Conservation (phyloP, 2,329 filamentous ascomycete species). For the Emmonsiellopsis sp. region DNA sequence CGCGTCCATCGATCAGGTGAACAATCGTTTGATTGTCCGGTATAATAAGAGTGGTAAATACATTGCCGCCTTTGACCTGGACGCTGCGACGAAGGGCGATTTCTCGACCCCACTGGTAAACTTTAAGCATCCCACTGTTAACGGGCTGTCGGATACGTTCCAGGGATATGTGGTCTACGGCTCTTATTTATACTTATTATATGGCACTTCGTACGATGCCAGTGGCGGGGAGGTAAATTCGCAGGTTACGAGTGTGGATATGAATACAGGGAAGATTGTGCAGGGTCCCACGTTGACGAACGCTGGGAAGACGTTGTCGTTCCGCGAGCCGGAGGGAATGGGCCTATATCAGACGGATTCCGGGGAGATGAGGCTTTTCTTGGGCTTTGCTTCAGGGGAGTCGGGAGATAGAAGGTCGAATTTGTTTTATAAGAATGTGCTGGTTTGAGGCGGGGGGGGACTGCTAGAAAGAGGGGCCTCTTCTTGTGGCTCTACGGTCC, state of each 20-base stretch:
- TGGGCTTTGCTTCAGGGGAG: conserved; percentile 16
- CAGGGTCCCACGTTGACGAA: conserved; percentile 14
- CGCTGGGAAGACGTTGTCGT: conserved; percentile 13
- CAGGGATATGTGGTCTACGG: conserved; percentile 14
- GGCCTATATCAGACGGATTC: conserved; percentile 14
- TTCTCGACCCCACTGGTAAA: conserved; percentile 12
- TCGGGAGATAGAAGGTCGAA: conserved; percentile 12
- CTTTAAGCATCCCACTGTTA: conserved; percentile 9
- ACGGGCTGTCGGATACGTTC: conserved; percentile 7
- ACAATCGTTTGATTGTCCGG: conserved; percentile 13
- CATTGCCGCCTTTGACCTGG: conserved; percentile 13
- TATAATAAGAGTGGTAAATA: conserved; percentile 10
- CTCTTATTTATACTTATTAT: conserved; percentile 13
- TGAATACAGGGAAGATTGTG: conserved; percentile 14
- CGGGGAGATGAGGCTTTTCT: conserved; percentile 14
- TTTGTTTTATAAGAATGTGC: conserved; percentile 15
- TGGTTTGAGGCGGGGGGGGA: conserved; percentile 3
- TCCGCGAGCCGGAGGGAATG: conserved; percentile 16
- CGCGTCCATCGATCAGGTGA: conserved; percentile 13
- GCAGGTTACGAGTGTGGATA: conserved; percentile 11
- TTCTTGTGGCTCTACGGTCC: neutral
- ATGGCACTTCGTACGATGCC: conserved; percentile 11
- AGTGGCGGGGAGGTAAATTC: conserved; percentile 11
- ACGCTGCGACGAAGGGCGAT: conserved; percentile 9
- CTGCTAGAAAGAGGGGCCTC: neutral